Conservation (phyloP, 805 yeast species). For the Candida manassasensis region DNA sequence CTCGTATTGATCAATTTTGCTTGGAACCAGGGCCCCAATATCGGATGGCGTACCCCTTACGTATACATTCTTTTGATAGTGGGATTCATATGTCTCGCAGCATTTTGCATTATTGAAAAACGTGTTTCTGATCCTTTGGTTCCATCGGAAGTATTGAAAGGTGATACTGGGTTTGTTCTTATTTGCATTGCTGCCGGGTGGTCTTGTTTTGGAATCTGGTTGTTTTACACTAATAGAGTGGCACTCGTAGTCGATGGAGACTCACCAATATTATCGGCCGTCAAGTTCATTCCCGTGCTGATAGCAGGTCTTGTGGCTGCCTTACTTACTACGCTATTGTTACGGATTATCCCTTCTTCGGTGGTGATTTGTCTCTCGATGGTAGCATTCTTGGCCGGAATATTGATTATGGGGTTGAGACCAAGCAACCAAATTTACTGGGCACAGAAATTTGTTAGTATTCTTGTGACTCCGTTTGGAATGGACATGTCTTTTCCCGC, state of each 20-base stretch:
- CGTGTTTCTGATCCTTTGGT: slow-evolving; percentile 47
- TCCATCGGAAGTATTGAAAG: slow-evolving; percentile 45
- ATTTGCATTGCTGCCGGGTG: slow-evolving; percentile 59
- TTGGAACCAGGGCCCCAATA: slow-evolving; percentile 74
- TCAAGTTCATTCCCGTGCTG: slow-evolving; percentile 21
- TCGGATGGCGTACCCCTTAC: slow-evolving; percentile 63
- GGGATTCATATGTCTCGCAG: slow-evolving; percentile 37
- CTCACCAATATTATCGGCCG: slow-evolving; percentile 26
- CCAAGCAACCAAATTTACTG: slow-evolving; percentile 61
- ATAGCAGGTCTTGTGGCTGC: slow-evolving; percentile 56
- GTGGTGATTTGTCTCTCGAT: slow-evolving; percentile 47
- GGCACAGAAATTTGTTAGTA: slow-evolving; percentile 52
- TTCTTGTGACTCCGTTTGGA: slow-evolving; percentile 57
- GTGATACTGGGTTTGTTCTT: slow-evolving; percentile 46
- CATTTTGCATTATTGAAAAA: slow-evolving; percentile 48
- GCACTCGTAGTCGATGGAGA: slow-evolving; percentile 48
- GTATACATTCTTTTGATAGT: slow-evolving; percentile 54
- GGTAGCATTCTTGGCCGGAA: slow-evolving; percentile 49
- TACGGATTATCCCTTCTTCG: slow-evolving; percentile 45
- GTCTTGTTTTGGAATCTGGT: slow-evolving; percentile 73
- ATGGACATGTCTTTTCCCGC: slow-evolving; percentile 82
- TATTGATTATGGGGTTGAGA: slow-evolving; percentile 46
- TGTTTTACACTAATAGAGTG: slow-evolving; percentile 53
- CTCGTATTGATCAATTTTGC: slow-evolving; percentile 62
- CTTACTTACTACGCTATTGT: slow-evolving; percentile 41